These are phyloP conservation scores for Metarhizium brunneum DNA, from an alignment of 2,329 filamentous ascomycete genomes.

Conservation along the genomic window DNA sequence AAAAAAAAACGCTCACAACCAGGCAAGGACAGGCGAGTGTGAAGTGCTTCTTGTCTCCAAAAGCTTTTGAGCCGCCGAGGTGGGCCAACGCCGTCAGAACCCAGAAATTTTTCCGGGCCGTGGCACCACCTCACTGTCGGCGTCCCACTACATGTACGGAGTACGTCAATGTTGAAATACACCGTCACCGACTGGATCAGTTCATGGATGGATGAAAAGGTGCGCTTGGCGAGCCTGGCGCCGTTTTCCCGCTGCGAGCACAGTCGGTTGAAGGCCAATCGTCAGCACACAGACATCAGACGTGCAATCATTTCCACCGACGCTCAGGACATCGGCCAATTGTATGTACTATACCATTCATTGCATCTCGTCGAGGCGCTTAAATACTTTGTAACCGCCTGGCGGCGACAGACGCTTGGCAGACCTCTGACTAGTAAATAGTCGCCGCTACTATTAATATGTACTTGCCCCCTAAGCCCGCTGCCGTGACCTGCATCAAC, in stretches of 20 bases:
- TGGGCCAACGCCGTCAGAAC: conserved; percentile 1
- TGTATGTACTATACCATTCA: not conserved
- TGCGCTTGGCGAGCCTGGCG: too few relatives aligned
- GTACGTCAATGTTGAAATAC: too few relatives aligned
- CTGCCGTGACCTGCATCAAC: not conserved
- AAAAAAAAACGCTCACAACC: not conserved
- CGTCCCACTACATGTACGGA: too few relatives aligned
- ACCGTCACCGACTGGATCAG: too few relatives aligned
- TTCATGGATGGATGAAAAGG: too few relatives aligned
- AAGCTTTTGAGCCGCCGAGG: not conserved
- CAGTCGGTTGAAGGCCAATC: too few relatives aligned
- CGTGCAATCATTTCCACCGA: too few relatives aligned
- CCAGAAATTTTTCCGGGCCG: not conserved
- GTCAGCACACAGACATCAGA: too few relatives aligned
- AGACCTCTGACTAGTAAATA: not conserved
- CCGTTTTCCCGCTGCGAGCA: too few relatives aligned
- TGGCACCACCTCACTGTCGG: not conserved
- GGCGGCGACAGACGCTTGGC: not conserved
- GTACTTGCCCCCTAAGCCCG: not conserved
- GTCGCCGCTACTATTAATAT: not conserved
- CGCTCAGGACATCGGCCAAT: not conserved
- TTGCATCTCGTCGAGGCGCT: not conserved
- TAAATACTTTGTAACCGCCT: not conserved
- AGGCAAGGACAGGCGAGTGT: not conserved
- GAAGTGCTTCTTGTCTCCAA: not conserved